A percentile compares a stretch with the other conserved stretches of the same genome.
Conservation (phyloP, 2,329 filamentous ascomycete genomes). For the Aspergillaceae sp. region DNA sequence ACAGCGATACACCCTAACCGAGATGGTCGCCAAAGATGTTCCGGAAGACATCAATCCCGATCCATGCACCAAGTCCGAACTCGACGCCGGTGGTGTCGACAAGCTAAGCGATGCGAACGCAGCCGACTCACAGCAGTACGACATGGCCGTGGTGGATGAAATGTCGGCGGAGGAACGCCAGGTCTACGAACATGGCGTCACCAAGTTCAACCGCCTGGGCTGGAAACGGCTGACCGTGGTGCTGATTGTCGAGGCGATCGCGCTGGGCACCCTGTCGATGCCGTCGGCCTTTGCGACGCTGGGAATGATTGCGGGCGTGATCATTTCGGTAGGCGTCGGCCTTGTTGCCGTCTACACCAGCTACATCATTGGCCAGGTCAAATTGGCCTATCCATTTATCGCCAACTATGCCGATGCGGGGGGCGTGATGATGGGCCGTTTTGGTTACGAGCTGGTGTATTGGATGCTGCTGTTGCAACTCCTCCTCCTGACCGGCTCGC, state of each 20-base stretch:
- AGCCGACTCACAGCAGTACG: too few species aligned
- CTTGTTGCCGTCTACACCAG: slow-evolving; percentile 36
- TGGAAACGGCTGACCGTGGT: slow-evolving; percentile 46
- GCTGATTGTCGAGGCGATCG: slow-evolving; percentile 44
- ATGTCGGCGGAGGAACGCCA: too few species aligned
- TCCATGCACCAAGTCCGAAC: too few species aligned
- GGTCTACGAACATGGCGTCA: slow-evolving; percentile 11
- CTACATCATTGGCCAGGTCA: slow-evolving; percentile 34
- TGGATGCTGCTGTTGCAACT: slow-evolving; percentile 38
- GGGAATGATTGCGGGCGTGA: slow-evolving; percentile 40
- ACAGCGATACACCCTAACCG: too few species aligned
- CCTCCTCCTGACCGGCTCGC: slow-evolving; percentile 36
- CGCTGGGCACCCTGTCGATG: slow-evolving; percentile 40
- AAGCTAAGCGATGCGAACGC: too few species aligned
- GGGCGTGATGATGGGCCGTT: slow-evolving; percentile 32
- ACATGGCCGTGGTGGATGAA: too few species aligned
- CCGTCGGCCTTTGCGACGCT: slow-evolving; percentile 39
- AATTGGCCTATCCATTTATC: slow-evolving; percentile 30
- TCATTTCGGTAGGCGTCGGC: slow-evolving; percentile 34
- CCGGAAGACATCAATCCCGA: too few species aligned
- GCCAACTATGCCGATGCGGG: slow-evolving; percentile 40
- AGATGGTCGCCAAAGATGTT: too few species aligned
- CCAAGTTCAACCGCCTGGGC: slow-evolving; percentile 28
- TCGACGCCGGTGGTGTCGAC: too few species aligned
- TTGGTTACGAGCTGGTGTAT: slow-evolving; percentile 36